Evolutionary conservation across 2,329 filamentous ascomycete genomes (phyloP).

Genomic region (Didymosphaeria variabile): DNA sequence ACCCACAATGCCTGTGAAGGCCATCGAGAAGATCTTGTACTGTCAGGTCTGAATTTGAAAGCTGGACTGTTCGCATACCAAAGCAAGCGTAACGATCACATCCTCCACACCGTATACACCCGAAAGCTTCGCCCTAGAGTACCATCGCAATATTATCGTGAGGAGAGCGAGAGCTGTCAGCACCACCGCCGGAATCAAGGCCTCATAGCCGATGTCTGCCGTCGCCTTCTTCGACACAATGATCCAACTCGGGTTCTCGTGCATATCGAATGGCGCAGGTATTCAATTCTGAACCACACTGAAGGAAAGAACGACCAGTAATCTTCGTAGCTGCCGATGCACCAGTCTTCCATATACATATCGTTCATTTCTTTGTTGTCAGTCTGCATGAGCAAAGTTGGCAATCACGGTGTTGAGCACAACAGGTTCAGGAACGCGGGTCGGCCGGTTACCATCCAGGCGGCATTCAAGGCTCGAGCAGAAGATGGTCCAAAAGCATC

Average conservation of each 20-base stretch:
- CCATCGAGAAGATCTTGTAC: constrained; percentile 38
- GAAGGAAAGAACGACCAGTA: background rate
- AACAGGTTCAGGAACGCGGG: background rate
- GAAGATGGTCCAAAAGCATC: background rate
- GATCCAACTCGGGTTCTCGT: constrained; percentile 34
- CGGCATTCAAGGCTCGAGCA: background rate
- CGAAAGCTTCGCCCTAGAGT: constrained; percentile 32
- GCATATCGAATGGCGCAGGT: constrained; percentile 28
- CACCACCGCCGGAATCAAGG: constrained; percentile 35
- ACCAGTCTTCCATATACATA: background rate
- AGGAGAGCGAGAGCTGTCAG: constrained; percentile 36
- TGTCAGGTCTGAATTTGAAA: background rate
- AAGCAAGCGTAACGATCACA: constrained; percentile 34
- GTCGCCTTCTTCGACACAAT: constrained; percentile 31
- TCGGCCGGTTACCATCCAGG: background rate
- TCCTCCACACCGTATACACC: constrained; percentile 35
- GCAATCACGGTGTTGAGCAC: background rate
- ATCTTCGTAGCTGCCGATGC: background rate
- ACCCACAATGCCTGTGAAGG: constrained; percentile 36
- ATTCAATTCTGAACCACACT: background rate
- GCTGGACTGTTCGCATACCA: constrained; percentile 27
- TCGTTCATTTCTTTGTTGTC: constrained; percentile 2
- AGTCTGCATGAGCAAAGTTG: background rate
- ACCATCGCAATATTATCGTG: constrained; percentile 38
- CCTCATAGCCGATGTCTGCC: constrained; percentile 32